phyloP scores from a whole-genome alignment of 805 yeast genomes.

The Starmerella floricola region DNA sequence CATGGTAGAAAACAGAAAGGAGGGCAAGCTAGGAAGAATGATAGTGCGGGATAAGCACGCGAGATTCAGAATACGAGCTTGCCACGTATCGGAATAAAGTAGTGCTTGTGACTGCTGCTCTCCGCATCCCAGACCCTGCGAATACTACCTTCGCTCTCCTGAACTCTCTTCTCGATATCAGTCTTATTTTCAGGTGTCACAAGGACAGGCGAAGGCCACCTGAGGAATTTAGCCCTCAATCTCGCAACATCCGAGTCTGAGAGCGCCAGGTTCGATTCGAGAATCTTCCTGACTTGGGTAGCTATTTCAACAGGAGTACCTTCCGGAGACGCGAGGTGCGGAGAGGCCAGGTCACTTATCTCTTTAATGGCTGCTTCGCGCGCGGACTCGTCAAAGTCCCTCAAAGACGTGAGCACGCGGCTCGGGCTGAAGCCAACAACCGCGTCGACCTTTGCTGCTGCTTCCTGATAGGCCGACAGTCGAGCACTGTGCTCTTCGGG shows the following conservation, averaged over 20 bases:
- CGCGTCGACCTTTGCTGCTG: conserved; percentile 32
- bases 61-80: conserved; percentile 19
- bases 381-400: conserved; percentile 3
- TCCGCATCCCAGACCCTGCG: conserved; percentile 52
- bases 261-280: conserved; percentile 33
- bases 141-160: conserved; percentile 40
- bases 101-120: conserved; percentile 39
- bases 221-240: conserved; percentile 41
- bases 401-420: conserved; percentile 25
- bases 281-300: conserved; percentile 30
- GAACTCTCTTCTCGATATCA: conserved; percentile 27
- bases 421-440: conserved; percentile 30
- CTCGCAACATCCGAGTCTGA: conserved; percentile 28
- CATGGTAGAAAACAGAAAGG: too few species aligned
- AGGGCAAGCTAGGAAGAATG: too few species aligned
- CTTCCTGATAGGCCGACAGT: conserved; percentile 26
- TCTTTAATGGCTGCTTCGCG: conserved; percentile 11
- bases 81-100: conserved; percentile 29
- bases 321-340: conserved; percentile 15
- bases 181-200: conserved; percentile 30
- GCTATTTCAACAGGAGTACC: conserved; percentile 32
- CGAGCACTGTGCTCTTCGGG: conserved; percentile 28
- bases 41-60: too few species aligned
- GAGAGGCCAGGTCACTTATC: conserved; percentile 19
- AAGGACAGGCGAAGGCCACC: conserved; percentile 44